Evolutionary conservation across 1,139 yeast genomes (phyloP), one percentile per base, ranked within the genome.

Genomic region (Debaryomycetaceae sp.): DNA sequence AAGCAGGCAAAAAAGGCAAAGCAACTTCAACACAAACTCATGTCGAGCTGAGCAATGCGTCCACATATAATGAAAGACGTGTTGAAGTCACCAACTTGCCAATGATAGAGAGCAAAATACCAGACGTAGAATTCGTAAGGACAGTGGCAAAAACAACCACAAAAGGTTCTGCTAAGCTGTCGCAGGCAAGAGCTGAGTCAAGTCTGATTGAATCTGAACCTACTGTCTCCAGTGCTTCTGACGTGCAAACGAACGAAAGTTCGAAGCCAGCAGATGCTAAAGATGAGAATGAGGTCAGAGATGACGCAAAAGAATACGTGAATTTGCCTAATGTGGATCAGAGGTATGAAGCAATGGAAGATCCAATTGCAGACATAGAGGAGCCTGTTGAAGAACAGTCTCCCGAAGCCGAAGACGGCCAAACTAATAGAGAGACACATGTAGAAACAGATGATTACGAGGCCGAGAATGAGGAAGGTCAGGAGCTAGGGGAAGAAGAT

Each of bases 201-300:
- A 17, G 20, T 17, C 20, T 17, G 20, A 4, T 11, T 11, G 13
- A 31, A 31, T 3, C 34, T 3, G 34, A 31, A 11, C 13, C 34
- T 31, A 4, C 11, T 11, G 2, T n/a, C 34, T 31, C 13, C 34
- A 31, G 34, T 31, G 34, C n/a, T 31, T 31, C 34, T 31, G 34
- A 31, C 34, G 13, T 31, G 11, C 13, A 11, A 31, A 31, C 11
- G 2, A 31, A 31, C 3, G 34, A 31, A 11, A n/a, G 34, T 31
- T 31, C 34, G 3, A 17, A 17, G 4, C 20, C 35, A 14, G 40
- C 27, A 17, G 31, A 40, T 5, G 13, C 38, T 17, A 42, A 36
- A 35, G 42, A 45, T 33, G 48, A 43, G 24, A 42, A 39, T 39
- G 36, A 41, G 14, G 37, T 46, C 14, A 43, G 38, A n/a, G 20